Evolutionary conservation across 129 eudicot species (phyloP), one percentile per base, ranked within the genome.

Genomic region (Saposhnikovia divaricata): DNA sequence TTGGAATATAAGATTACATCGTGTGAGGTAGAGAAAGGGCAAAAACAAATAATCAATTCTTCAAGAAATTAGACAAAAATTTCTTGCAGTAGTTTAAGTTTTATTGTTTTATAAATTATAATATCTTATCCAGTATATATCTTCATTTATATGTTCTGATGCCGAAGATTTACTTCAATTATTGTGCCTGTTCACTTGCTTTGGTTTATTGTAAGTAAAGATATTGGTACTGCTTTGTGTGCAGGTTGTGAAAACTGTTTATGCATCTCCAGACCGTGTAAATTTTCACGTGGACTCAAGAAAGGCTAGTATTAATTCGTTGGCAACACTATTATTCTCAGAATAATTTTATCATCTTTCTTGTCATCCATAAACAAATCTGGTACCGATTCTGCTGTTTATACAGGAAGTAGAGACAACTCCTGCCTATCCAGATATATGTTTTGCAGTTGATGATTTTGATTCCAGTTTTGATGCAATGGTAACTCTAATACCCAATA

Each of bases 401-500:
- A 75, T 84, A 16, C 89, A 96, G 99, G 97, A 92, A 92, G 94
- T 86, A 45, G 99, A 96, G 81, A 96, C 99, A 81, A 87, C 90
- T 55, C 90, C 99, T 76, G 97, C 99, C 77, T 92, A 92, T 90
- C 99, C 99, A 77, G 99, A 92, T 83, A 92, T 96, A 63, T 96
- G 97, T 85, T 96, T 96, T 90, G 97, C 99, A 59, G 90, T 96
- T 83, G 99, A 96, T 88, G 99, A 96, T 88, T 96, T 96, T 55
- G 99, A 96, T 89, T 96, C 98, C 81, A 96, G 97, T 46, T 92
- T 96, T 82, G 97, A 96, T 61, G 90, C 99, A 47, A 97, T 96
- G 98, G 99, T 96, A 92, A 89, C 78, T 44, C 77, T 3, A 44
- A 9, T 3, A 31, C 42, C 37, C 5, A 11, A 0, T 4, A 4